A percentile compares a stretch with the other conserved stretches of the same genome.
These are phyloP conservation scores for Gossypium schwendimanii DNA, from an alignment of 441 rosid species.

Conservation along the genomic window DNA sequence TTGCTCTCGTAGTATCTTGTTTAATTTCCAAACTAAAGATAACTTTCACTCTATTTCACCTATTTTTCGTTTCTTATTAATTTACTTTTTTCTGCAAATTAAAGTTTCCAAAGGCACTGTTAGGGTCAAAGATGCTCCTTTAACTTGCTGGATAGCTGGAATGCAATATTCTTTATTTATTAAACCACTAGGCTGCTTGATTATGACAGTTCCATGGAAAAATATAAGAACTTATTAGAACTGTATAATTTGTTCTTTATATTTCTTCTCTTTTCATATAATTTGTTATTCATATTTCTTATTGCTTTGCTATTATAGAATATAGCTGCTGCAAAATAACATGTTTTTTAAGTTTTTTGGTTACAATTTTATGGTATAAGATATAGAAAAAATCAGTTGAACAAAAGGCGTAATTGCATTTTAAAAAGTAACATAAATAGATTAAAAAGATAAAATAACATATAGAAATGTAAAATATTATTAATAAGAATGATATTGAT, in stretches of 20 bases:
- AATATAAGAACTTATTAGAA: too few species aligned
- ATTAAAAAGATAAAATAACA: background rate
- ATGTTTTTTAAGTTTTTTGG: background rate
- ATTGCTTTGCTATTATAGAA: too few species aligned
- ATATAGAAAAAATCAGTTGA: background rate
- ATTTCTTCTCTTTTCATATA: too few species aligned
- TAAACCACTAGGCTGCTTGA: background rate
- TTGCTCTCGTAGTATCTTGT: background rate
- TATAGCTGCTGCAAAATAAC: too few species aligned
- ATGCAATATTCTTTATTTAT: background rate
- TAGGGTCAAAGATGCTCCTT: background rate
- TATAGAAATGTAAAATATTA: too few species aligned
- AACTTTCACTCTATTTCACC: background rate
- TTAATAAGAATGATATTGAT: background rate
- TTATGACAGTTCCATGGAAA: too few species aligned
- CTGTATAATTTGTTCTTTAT: too few species aligned
- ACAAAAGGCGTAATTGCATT: background rate
- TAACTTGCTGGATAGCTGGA: background rate
- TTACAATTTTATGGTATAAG: background rate
- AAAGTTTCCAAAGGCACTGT: background rate
- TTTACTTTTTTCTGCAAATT: background rate
- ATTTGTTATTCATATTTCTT: too few species aligned
- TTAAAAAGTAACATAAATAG: background rate
- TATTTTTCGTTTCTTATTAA: background rate
- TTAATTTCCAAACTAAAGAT: background rate